phyloP scores from a whole-genome alignment of 2,329 filamentous ascomycete species.

The Calonectria honghensis region DNA sequence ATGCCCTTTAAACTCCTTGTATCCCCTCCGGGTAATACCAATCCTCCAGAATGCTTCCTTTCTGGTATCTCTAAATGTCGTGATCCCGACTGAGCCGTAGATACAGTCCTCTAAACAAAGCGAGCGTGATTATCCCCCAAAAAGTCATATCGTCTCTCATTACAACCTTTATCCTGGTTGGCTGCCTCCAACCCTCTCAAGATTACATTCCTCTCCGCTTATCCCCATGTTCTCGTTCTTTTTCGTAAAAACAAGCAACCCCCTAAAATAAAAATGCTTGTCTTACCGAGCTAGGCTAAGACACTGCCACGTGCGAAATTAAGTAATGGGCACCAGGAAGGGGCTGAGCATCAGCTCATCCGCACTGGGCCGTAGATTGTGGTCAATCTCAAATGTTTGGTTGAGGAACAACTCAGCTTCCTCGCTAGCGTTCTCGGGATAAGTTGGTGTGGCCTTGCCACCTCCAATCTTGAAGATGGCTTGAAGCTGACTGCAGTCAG shows the following conservation, averaged over 20 bases:
- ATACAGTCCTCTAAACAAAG: slow-evolving; percentile 52
- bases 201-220: slow-evolving; percentile 22
- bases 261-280: not conserved
- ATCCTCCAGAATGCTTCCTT: slow-evolving; percentile 38
- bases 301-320: slow-evolving; percentile 34
- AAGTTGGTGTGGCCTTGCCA: slow-evolving; percentile 88
- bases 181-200: slow-evolving; percentile 16
- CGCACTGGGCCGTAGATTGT: slow-evolving; percentile 92
- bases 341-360: slow-evolving; percentile 90
- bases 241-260: not conserved
- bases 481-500: slow-evolving; percentile 96
- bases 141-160: slow-evolving; percentile 47
- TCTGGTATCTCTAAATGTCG: slow-evolving; percentile 52
- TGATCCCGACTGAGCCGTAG: slow-evolving; percentile 37
- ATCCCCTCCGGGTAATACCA: slow-evolving; percentile 39
- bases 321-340: slow-evolving; percentile 84
- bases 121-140: slow-evolving; percentile 51
- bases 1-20: slow-evolving; percentile 50
- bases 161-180: slow-evolving; percentile 19
- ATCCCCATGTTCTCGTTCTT: not conserved
- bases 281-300: slow-evolving; percentile 1
- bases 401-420: slow-evolving; percentile 90
- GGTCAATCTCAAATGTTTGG: slow-evolving; percentile 96
- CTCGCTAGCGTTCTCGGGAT: slow-evolving; percentile 89
- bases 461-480: slow-evolving; percentile 99